phyloP scores from a whole-genome alignment of 805 yeast genomes.

The Jamesozyma spencerorum region DNA sequence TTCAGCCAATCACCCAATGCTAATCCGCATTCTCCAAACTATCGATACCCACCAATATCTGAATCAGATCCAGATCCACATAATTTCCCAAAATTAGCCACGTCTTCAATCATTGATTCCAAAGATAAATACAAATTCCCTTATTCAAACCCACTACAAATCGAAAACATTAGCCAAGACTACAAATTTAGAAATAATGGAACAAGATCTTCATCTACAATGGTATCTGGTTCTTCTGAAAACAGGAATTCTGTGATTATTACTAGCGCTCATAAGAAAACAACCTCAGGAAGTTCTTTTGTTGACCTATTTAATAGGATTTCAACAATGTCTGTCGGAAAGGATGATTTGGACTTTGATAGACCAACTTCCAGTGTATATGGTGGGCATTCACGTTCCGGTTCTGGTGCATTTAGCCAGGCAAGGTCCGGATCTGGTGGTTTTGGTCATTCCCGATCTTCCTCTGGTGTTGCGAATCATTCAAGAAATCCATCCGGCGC shows the following conservation, averaged over 20 bases:
- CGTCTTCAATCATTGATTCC: neutral
- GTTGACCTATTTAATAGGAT: conserved; percentile 29
- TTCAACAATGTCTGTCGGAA: conserved; percentile 19
- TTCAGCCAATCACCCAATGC: neutral
- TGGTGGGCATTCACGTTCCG: neutral
- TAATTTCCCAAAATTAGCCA: conserved; percentile 1
- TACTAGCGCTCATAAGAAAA: conserved; percentile 18
- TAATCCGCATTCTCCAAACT: neutral
- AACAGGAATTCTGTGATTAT: conserved; percentile 5
- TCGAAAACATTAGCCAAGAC: neutral
- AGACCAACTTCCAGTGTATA: conserved; percentile 3
- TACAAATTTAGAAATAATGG: neutral
- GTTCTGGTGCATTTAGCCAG: no score
- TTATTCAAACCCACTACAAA: neutral
- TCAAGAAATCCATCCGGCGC: conserved; percentile 17
- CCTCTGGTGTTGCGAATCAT: conserved; percentile 5
- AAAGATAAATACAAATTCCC: neutral
- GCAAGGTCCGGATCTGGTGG: no score
- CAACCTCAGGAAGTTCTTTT: conserved; percentile 28
- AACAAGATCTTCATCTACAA: conserved; percentile 1
- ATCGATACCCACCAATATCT: conserved; percentile 2
- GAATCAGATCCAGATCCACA: neutral
- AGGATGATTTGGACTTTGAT: neutral
- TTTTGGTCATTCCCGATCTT: neutral
- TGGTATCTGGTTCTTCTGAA: neutral